Percentiles rank a stretch among this genome's conserved stretches.
Evolutionary conservation across 306 rosid genomes (phyloP).

Genomic region (Mimosa pudica): DNA sequence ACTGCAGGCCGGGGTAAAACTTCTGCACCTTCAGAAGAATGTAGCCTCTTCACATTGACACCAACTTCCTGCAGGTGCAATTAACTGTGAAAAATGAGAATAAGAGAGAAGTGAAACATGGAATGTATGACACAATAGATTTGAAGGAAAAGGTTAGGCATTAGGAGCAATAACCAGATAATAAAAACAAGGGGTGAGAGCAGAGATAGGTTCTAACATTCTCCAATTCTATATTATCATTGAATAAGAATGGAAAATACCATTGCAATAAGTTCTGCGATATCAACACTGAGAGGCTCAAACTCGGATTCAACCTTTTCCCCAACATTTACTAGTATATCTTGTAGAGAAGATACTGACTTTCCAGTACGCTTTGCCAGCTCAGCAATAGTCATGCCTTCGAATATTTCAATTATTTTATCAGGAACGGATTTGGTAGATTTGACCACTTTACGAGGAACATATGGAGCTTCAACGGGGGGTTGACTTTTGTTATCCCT

Average conservation of each 20-base stretch:
- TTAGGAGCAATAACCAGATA: background rate
- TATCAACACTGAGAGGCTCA: slow-evolving; percentile 76
- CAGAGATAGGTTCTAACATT: slow-evolving; percentile 23
- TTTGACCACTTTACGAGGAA: slow-evolving; percentile 54
- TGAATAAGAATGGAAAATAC: slow-evolving; percentile 50
- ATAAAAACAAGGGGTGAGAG: slow-evolving; percentile 13
- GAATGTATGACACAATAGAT: slow-evolving; percentile 28
- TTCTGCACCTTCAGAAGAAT: slow-evolving; percentile 70
- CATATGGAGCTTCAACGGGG: slow-evolving; percentile 78
- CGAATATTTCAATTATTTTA: slow-evolving; percentile 82
- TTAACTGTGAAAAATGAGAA: slow-evolving; percentile 15
- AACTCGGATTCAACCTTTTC: slow-evolving; percentile 85
- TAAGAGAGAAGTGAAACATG: slow-evolving; percentile 11
- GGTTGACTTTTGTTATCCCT: slow-evolving; percentile 58
- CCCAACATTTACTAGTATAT: slow-evolving; percentile 71
- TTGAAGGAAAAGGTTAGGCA: slow-evolving; percentile 2
- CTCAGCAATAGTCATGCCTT: slow-evolving; percentile 85
- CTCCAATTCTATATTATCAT: slow-evolving; percentile 27
- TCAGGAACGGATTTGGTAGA: slow-evolving; percentile 52
- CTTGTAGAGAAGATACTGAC: slow-evolving; percentile 63
- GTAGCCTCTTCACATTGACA: slow-evolving; percentile 76
- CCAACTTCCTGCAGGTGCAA: slow-evolving; percentile 77
- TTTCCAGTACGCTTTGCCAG: slow-evolving; percentile 80
- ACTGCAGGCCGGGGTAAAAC: slow-evolving; percentile 80
- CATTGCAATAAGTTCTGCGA: slow-evolving; percentile 83